A percentile compares a stretch with the other conserved stretches of the same genome.
phyloP scores from a whole-genome alignment of 805 yeast species.

The Candida palmyrensis region DNA sequence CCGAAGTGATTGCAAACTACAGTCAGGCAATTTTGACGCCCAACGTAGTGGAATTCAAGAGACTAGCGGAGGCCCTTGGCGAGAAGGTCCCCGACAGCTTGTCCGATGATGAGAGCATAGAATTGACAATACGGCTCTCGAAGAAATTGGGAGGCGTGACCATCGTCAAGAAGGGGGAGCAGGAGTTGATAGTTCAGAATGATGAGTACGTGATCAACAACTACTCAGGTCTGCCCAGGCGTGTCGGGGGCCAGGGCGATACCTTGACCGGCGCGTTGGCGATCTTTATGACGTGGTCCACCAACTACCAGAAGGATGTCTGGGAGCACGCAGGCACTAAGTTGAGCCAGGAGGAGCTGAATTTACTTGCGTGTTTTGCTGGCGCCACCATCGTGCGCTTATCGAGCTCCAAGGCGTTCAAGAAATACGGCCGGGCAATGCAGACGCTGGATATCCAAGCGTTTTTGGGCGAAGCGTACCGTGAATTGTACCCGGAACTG shows the following conservation, averaged over 20 bases:
- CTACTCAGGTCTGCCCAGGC: constrained; percentile 59
- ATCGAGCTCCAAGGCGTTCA: constrained; percentile 63
- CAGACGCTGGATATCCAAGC: constrained; percentile 79
- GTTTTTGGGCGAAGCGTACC: constrained; percentile 59
- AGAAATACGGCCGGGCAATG: constrained; percentile 67
- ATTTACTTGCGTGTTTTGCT: constrained; percentile 59
- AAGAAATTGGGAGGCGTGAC: constrained; percentile 49
- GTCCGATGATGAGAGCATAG: constrained; percentile 12
- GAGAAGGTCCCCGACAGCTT: constrained; percentile 27
- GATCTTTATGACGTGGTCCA: constrained; percentile 75
- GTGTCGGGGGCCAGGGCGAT: constrained; percentile 98
- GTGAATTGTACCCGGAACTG: constrained; percentile 29
- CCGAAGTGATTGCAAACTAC: constrained; percentile 50
- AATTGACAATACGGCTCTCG: constrained; percentile 41
- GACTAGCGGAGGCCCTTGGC: constrained; percentile 44
- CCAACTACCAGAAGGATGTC: constrained; percentile 51
- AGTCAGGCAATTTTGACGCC: constrained; percentile 76
- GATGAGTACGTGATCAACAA: constrained; percentile 38
- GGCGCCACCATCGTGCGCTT: constrained; percentile 65
- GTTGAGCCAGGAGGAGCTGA: constrained; percentile 24
- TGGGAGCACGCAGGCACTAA: constrained; percentile 44
- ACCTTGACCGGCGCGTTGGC: constrained; percentile 84
- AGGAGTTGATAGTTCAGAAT: constrained; percentile 59
- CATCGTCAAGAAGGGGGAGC: constrained; percentile 67
- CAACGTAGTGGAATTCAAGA: constrained; percentile 75